Conservation (phyloP, 1,284 basidiomycete species). For the Psilocybe mexicana region DNA sequence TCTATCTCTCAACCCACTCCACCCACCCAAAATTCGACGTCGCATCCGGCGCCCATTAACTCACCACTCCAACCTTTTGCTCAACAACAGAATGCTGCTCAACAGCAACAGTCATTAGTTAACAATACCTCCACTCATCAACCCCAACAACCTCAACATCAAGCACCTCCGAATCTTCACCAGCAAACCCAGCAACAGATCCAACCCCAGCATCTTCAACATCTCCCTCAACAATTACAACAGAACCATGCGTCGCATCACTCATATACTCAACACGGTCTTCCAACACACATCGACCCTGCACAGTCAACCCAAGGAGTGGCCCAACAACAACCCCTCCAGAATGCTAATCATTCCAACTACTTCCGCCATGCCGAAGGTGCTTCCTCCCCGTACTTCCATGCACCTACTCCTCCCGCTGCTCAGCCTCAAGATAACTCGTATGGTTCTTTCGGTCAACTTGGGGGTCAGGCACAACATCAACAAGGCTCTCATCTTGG, state of each 20-base stretch:
- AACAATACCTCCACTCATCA: constrained; percentile 22
- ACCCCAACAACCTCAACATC: constrained; percentile 40
- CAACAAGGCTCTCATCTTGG: constrained; percentile 58
- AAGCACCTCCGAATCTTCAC: constrained; percentile 27
- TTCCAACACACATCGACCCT: constrained; percentile 63
- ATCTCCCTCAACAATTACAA: constrained; percentile 37
- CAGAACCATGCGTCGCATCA: constrained; percentile 49
- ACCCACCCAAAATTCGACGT: constrained; percentile 29
- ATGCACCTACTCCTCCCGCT: constrained; percentile 71
- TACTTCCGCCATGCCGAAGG: constrained; percentile 70
- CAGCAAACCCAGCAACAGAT: constrained; percentile 26
- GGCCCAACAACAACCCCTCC: constrained; percentile 43
- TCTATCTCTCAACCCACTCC: constrained; percentile 40
- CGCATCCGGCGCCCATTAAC: constrained; percentile 30
- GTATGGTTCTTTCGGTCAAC: constrained; percentile 69
- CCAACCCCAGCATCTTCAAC: constrained; percentile 23
- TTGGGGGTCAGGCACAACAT: constrained; percentile 43
- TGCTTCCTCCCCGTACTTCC: constrained; percentile 63
- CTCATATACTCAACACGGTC: constrained; percentile 62
- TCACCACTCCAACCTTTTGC: constrained; percentile 41
- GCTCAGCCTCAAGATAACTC: constrained; percentile 62
- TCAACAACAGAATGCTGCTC: constrained; percentile 42
- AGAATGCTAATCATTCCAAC: constrained; percentile 41
- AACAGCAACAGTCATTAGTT: constrained; percentile 19
- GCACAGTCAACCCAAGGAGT: constrained; percentile 45